Evolutionary conservation across 345 rosid genomes (phyloP).

Genomic region (Reutealis trisperma): DNA sequence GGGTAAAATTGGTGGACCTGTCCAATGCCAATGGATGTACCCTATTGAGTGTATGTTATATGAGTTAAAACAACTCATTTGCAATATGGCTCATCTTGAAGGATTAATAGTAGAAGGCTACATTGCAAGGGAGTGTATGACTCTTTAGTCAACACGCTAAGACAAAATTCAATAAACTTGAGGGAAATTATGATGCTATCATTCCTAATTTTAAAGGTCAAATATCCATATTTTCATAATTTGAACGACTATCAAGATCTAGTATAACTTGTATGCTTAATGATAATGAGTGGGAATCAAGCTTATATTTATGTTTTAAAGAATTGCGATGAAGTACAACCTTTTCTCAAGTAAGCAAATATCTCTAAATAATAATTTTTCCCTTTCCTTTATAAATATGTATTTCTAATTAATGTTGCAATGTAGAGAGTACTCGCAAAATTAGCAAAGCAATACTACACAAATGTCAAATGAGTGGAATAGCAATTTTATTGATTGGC

Average conservation of each 20-base stretch:
- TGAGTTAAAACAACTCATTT: not conserved
- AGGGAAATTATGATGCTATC: not conserved
- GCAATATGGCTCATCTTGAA: not conserved
- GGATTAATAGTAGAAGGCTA: constrained; percentile 6
- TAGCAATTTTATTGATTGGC: not conserved
- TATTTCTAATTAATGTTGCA: not conserved
- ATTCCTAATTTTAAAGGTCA: no score
- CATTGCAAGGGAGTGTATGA: constrained; percentile 11
- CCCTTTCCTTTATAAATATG: not conserved
- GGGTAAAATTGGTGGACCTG: no score
- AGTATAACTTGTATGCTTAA: not conserved
- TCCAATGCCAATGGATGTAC: no score
- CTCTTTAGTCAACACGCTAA: not conserved
- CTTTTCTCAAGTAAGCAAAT: not conserved
- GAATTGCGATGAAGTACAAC: not conserved
- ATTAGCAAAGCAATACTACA: not conserved
- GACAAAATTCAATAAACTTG: not conserved
- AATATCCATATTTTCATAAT: no score
- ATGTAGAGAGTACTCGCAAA: not conserved
- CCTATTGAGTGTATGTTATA: no score
- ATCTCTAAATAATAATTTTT: not conserved
- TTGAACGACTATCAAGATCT: not conserved
- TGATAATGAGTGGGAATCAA: not conserved
- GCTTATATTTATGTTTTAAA: not conserved
- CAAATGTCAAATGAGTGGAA: not conserved